Percentiles rank a stretch among this genome's conserved stretches.
These are phyloP conservation scores for Metschnikowia reukaufii DNA, from an alignment of 805 yeast species.

Conservation along the genomic window DNA sequence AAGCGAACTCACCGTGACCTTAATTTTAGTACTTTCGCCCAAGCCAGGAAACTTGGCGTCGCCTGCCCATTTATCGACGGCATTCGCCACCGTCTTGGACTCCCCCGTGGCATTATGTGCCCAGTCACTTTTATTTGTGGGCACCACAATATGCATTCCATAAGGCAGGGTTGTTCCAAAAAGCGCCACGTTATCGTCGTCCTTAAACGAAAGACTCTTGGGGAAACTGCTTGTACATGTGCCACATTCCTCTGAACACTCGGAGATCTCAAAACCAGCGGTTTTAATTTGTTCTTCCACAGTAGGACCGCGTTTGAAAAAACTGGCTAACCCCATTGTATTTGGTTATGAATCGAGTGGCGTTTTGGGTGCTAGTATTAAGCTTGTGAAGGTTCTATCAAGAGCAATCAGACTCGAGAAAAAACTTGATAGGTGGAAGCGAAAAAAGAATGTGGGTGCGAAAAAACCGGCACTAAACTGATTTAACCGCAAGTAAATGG, in stretches of 20 bases:
- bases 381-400: too few species aligned
- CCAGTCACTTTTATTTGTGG: conserved; percentile 90
- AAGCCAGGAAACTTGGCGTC: conserved; percentile 21
- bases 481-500: not conserved
- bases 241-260: conserved; percentile 54
- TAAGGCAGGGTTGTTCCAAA: conserved; percentile 74
- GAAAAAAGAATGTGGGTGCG: not conserved
- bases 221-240: conserved; percentile 58
- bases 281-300: conserved; percentile 16
- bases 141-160: conserved; percentile 70
- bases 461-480: not conserved
- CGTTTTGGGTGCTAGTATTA: too few species aligned
- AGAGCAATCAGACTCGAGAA: too few species aligned
- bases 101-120: conserved; percentile 61
- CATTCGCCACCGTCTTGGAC: conserved; percentile 45
- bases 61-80: conserved; percentile 39
- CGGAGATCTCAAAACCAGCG: conserved; percentile 38
- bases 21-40: conserved; percentile 33
- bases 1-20: conserved; percentile 56
- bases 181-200: conserved; percentile 43
- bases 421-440: too few species aligned
- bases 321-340: conserved; percentile 15
- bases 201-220: conserved; percentile 43
- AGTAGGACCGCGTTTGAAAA: conserved; percentile 17
- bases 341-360: not conserved